Evolutionary conservation across 495 filamentous ascomycete genomes (phyloP).

Genomic region (Aspergillus kassunensis): DNA sequence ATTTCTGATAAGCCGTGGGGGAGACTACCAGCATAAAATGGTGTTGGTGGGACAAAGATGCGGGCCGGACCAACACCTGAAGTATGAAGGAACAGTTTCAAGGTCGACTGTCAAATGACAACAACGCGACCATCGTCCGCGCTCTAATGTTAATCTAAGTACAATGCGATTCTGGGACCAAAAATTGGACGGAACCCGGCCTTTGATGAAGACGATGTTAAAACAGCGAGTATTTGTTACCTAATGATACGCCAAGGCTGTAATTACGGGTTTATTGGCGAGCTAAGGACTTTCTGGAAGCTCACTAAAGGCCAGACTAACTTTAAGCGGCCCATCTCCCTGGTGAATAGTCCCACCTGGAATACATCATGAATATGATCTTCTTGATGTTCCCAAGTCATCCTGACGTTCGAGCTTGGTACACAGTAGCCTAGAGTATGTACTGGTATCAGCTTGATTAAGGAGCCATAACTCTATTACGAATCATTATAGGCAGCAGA

Average conservation of each 20-base stretch:
- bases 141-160: too few relatives aligned
- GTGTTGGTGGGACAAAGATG: not conserved
- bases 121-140: not conserved
- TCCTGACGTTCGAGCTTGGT: too few relatives aligned
- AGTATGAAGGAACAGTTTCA: not conserved
- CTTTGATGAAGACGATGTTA: not conserved
- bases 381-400: too few relatives aligned
- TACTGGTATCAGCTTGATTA: too few relatives aligned
- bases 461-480: too few relatives aligned
- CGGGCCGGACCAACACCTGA: not conserved
- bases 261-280: not conserved
- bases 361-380: too few relatives aligned
- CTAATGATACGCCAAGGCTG: slow-evolving; percentile 12
- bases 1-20: slow-evolving; percentile 12
- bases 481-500: too few relatives aligned
- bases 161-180: not conserved
- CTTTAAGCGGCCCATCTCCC: not conserved
- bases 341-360: slow-evolving; percentile 11
- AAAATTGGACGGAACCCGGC: not conserved
- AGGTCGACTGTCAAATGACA: not conserved
- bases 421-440: too few relatives aligned
- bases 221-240: slow-evolving; percentile 9
- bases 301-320: slow-evolving; percentile 3
- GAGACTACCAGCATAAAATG: not conserved
- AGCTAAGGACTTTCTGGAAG: slow-evolving; percentile 10